phyloP scores from a whole-genome alignment of 164 flowering plant species.

The Echeveria elegans region DNA sequence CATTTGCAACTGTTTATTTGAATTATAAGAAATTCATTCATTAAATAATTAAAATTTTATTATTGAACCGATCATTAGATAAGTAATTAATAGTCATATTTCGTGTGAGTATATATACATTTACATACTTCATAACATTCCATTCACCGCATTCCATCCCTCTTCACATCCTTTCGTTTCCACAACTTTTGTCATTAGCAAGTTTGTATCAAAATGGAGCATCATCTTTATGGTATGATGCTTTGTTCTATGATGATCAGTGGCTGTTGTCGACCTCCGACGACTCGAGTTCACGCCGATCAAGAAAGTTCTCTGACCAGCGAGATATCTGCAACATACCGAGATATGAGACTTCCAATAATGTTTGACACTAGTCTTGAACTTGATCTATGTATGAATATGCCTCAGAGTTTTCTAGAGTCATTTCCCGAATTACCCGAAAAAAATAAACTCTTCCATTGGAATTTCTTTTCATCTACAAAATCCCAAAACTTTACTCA shows the following conservation, averaged over 20 bases:
- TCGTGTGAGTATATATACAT: not conserved
- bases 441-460: conserved; percentile 5
- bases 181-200: too few species aligned
- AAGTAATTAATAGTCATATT: too few species aligned
- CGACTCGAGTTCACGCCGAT: conserved; percentile 2
- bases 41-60: not conserved
- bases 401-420: conserved; percentile 29
- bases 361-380: not conserved
- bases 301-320: not conserved
- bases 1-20: too few species aligned
- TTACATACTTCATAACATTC: not conserved
- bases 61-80: too few species aligned
- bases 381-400: not conserved
- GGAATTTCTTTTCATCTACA: conserved; percentile 9
- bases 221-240: not conserved
- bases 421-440: conserved; percentile 23
- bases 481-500: conserved; percentile 31
- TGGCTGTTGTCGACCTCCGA: conserved; percentile 5
- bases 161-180: not conserved
- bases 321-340: not conserved
- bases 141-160: too few species aligned
- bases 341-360: not conserved
- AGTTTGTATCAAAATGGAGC: not conserved
- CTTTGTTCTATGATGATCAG: not conserved
- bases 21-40: not conserved